A percentile compares a stretch with the other conserved stretches of the same genome.
Evolutionary conservation across 345 rosid genomes (phyloP).

Genomic region (Pugionium cornutum): DNA sequence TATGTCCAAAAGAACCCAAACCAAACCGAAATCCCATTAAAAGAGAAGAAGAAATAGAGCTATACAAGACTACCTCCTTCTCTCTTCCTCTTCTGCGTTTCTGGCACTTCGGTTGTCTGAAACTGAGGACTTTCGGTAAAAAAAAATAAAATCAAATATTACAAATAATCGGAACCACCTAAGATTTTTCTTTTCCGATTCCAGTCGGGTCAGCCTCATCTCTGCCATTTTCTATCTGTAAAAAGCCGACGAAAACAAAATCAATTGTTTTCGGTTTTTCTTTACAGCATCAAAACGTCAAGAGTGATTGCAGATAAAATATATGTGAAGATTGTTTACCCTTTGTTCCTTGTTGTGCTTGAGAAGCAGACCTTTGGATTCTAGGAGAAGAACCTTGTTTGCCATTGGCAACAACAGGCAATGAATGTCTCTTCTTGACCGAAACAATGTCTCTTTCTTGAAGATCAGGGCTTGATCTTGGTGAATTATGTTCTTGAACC

Average conservation of each 20-base stretch:
- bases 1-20: no score
- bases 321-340: slow-evolving; percentile 42
- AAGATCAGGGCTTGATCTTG: slow-evolving; percentile 91
- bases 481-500: slow-evolving; percentile 73
- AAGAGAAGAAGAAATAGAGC: no score
- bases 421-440: slow-evolving; percentile 82
- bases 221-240: slow-evolving; percentile 92
- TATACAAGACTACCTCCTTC: no score
- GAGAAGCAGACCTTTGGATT: slow-evolving; percentile 65
- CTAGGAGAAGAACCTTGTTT: slow-evolving; percentile 89
- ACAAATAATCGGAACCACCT: slow-evolving; percentile 3
- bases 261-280: neutral
- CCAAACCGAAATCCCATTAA: no score
- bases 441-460: slow-evolving; percentile 65
- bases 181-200: slow-evolving; percentile 10
- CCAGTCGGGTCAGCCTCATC: slow-evolving; percentile 38
- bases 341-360: slow-evolving; percentile 62
- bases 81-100: no score
- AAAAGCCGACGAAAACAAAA: slow-evolving; percentile 3
- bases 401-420: slow-evolving; percentile 80
- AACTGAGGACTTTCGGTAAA: no score
- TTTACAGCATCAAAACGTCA: neutral
- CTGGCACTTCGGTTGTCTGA: no score
- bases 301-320: neutral
- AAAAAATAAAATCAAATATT: no score